Conservation (phyloP, 1,284 basidiomycete genomes). For the Cryptococcus depauperatus region DNA sequence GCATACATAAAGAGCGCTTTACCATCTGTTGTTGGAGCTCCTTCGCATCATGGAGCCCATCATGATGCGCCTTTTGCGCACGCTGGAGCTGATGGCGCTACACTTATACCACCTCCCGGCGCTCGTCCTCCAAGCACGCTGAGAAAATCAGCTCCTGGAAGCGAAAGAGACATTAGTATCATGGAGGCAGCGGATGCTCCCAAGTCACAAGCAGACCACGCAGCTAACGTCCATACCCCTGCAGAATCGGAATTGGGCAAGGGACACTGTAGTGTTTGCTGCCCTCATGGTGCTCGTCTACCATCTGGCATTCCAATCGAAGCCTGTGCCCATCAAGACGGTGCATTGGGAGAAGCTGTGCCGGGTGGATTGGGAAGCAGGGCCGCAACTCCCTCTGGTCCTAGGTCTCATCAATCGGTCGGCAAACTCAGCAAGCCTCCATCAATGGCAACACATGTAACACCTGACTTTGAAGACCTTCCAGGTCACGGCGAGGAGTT, state of each 20-base stretch:
- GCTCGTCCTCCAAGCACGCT: slow-evolving; percentile 6
- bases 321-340: slow-evolving; percentile 29
- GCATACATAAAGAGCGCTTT: slow-evolving; percentile 20
- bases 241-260: slow-evolving; percentile 17
- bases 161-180: background rate
- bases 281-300: slow-evolving; percentile 22
- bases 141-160: slow-evolving; percentile 8
- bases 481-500: slow-evolving; percentile 13
- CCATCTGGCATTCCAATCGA: slow-evolving; percentile 17
- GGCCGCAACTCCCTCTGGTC: slow-evolving; percentile 7
- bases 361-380: slow-evolving; percentile 2
- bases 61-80: background rate
- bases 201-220: background rate
- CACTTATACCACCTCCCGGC: slow-evolving; percentile 1
- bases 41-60: background rate
- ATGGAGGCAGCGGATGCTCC: background rate
- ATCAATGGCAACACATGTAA: background rate
- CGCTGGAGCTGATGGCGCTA: background rate
- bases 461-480: slow-evolving; percentile 3
- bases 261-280: slow-evolving; percentile 29
- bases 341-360: slow-evolving; percentile 2
- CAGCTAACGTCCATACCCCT: slow-evolving; percentile 5
- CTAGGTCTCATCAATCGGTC: slow-evolving; percentile 5
- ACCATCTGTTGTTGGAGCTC: background rate
- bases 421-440: slow-evolving; percentile 7